phyloP scores from a whole-genome alignment of 495 filamentous ascomycete species.

The Podospora comata region DNA sequence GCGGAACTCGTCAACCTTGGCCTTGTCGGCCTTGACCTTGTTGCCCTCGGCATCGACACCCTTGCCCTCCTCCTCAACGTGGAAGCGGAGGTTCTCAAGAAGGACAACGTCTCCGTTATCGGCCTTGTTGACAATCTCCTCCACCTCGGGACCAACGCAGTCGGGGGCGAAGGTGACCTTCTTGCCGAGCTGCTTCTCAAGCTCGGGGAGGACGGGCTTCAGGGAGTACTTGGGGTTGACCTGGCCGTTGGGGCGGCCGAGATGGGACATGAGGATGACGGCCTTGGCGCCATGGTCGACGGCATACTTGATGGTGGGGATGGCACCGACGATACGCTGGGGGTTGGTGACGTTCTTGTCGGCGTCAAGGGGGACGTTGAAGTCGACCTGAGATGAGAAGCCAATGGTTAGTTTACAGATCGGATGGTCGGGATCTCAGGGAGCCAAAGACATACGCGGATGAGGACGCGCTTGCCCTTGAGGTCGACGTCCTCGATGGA shows the following conservation, averaged over 20 bases:
- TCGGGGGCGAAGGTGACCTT: constrained; percentile 87
- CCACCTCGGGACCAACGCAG: constrained; percentile 83
- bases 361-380: constrained; percentile 95
- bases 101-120: constrained; percentile 81
- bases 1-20: constrained; percentile 85
- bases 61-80: constrained; percentile 95
- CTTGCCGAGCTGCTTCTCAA: constrained; percentile 81
- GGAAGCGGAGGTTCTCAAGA: constrained; percentile 96
- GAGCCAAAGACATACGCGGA: constrained; percentile 65
- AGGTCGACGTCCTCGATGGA: constrained; percentile 93
- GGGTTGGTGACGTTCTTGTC: constrained; percentile 94
- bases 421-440: not conserved
- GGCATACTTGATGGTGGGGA: constrained; percentile 98
- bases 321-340: constrained; percentile 94
- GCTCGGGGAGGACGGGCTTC: constrained; percentile 84
- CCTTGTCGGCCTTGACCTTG: constrained; percentile 97
- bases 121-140: constrained; percentile 84
- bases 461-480: constrained; percentile 95
- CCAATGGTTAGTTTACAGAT: not conserved
- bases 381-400: constrained; percentile 72
- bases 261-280: constrained; percentile 97
- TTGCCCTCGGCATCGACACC: constrained; percentile 88
- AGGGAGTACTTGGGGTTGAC: constrained; percentile 88
- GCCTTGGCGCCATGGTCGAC: constrained; percentile 91
- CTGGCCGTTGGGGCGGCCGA: constrained; percentile 92